Conservation (phyloP, 2,329 filamentous ascomycete species). For the Talaromyces sp. region DNA sequence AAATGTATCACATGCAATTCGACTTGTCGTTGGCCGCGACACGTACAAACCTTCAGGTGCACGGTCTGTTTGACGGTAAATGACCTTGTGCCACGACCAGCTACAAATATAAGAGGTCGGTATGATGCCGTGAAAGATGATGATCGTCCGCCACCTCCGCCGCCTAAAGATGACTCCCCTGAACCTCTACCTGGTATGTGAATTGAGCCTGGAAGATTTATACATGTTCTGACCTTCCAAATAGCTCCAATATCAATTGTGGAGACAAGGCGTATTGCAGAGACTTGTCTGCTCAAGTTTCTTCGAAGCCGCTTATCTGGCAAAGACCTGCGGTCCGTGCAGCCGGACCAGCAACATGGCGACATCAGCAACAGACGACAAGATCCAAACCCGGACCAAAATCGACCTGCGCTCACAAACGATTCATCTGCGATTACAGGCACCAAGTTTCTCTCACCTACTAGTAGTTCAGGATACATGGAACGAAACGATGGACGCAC, state of each 20-base stretch:
- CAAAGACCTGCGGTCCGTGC: slow-evolving; percentile 5
- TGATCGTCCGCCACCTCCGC: slow-evolving; percentile 20
- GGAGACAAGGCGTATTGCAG: slow-evolving; percentile 57
- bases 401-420: neutral
- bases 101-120: slow-evolving; percentile 14
- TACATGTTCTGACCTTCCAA: slow-evolving; percentile 21
- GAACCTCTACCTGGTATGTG: slow-evolving; percentile 26
- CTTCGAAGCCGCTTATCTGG: slow-evolving; percentile 41
- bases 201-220: neutral
- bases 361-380: neutral
- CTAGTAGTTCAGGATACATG: slow-evolving; percentile 15
- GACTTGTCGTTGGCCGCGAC: slow-evolving; percentile 72
- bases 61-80: slow-evolving; percentile 82
- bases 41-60: slow-evolving; percentile 73
- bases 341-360: neutral
- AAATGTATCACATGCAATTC: slow-evolving; percentile 85
- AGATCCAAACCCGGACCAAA: neutral
- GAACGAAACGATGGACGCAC: slow-evolving; percentile 23
- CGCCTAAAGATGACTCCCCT: slow-evolving; percentile 21
- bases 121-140: slow-evolving; percentile 21
- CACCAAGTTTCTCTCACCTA: slow-evolving; percentile 9
- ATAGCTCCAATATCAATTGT: slow-evolving; percentile 57
- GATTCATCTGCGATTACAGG: neutral
- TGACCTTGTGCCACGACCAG: slow-evolving; percentile 58
- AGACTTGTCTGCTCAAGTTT: slow-evolving; percentile 53